A percentile compares a stretch with the other conserved stretches of the same genome.
Evolutionary conservation across 352 stramenopile genomes (phyloP).

Genomic region (Phytopythium litorale): DNA sequence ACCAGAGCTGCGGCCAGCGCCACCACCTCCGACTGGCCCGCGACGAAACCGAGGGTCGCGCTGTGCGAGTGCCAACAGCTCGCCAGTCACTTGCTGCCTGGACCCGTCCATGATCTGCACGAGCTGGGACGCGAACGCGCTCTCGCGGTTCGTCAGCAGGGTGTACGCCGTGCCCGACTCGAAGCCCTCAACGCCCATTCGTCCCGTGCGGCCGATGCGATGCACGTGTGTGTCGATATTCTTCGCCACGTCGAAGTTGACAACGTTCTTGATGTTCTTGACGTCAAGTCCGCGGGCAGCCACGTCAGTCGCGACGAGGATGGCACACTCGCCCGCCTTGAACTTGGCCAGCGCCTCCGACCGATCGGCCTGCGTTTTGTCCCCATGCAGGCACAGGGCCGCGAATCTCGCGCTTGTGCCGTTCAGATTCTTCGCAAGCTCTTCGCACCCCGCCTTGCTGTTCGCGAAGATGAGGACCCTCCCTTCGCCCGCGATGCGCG

Average conservation of each 20-base stretch:
- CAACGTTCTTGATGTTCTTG: constrained; percentile 88
- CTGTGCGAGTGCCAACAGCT: constrained; percentile 58
- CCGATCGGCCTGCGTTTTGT: constrained; percentile 80
- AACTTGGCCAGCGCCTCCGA: constrained; percentile 64
- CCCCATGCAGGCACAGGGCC: constrained; percentile 60
- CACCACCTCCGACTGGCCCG: constrained; percentile 13
- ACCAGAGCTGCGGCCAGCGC: background rate
- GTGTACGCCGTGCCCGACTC: constrained; percentile 81
- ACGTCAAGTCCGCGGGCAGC: constrained; percentile 85
- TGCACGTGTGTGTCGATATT: constrained; percentile 91
- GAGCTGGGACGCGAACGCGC: constrained; percentile 68
- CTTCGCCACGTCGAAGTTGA: constrained; percentile 91
- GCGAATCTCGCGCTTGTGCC: constrained; percentile 18
- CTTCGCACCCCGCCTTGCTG: constrained; percentile 84
- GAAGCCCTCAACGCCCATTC: constrained; percentile 80
- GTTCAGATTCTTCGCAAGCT: constrained; percentile 71
- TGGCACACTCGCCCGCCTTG: constrained; percentile 45
- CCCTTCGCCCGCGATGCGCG: constrained; percentile 51
- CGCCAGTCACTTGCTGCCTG: constrained; percentile 41
- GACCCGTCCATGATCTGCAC: constrained; percentile 86
- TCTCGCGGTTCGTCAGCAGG: constrained; percentile 67
- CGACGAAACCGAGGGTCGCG: constrained; percentile 46
- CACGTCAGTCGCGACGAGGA: constrained; percentile 88
- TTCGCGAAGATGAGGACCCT: constrained; percentile 85
- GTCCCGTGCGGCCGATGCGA: constrained; percentile 84